A percentile compares a stretch with the other conserved stretches of the same genome.
Conservation (phyloP, 768 basidiomycete genomes). For the Tricholoma flavovirens region DNA sequence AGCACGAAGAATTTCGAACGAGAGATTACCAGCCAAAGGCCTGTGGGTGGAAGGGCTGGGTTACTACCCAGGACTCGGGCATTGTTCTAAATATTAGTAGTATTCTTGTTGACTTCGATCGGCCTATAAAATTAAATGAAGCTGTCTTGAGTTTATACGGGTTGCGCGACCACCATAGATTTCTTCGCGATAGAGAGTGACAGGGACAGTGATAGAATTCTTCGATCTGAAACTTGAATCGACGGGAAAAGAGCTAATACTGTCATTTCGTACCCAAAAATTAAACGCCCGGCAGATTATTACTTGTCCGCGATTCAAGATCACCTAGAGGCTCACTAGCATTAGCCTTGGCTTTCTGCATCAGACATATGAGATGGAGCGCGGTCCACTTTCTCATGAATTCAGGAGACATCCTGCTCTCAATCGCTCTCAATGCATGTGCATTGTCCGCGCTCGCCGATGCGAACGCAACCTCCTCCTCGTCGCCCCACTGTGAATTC, state of each 20-base stretch:
- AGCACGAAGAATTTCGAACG: no score
- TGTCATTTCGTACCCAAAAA: background rate
- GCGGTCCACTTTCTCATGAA: conserved; percentile 22
- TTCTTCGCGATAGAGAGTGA: no score
- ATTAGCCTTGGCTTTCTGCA: background rate
- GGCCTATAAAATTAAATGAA: no score
- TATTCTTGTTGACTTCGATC: no score
- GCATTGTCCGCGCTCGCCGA: conserved; percentile 17
- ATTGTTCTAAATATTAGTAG: no score
- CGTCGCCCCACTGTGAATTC: conserved; percentile 4
- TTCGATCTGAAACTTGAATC: background rate
- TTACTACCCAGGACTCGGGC: no score
- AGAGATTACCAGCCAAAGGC: no score
- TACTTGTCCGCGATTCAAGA: background rate
- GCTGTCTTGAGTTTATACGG: no score
- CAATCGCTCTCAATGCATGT: conserved; percentile 20
- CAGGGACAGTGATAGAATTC: background rate
- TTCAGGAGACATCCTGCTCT: conserved; percentile 19
- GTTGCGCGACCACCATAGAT: no score
- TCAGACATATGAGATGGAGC: conserved; percentile 5
- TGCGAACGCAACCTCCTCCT: conserved; percentile 16
- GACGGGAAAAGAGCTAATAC: background rate
- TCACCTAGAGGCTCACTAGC: background rate
- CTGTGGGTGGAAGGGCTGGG: no score
- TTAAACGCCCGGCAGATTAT: background rate